Evolutionary conservation across 345 rosid genomes (phyloP).

Genomic region (Trapa bicornis): DNA sequence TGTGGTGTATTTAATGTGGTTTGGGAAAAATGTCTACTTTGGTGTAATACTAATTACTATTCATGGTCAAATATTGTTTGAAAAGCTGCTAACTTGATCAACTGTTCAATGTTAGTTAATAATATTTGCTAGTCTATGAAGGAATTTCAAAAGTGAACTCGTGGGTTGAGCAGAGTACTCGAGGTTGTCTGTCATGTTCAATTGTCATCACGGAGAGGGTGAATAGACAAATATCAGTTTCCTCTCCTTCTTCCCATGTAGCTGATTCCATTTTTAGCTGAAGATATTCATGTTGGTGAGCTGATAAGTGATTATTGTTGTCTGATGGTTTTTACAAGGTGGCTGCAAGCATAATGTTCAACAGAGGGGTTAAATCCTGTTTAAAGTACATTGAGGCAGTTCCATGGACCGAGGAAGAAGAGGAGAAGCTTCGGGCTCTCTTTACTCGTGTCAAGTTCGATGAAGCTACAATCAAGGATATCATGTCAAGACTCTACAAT

Average conservation of each 20-base stretch:
- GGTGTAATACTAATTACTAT: too few species aligned
- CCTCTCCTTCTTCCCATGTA: not conserved
- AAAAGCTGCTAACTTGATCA: too few species aligned
- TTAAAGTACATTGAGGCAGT: constrained; percentile 80
- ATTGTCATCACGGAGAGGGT: too few species aligned
- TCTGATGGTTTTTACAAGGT: constrained; percentile 28
- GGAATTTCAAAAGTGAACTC: not conserved
- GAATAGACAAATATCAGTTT: too few species aligned
- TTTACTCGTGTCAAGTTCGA: constrained; percentile 47
- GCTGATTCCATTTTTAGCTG: not conserved
- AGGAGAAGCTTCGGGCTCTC: constrained; percentile 60
- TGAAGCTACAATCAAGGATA: constrained; percentile 40
- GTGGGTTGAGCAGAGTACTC: not conserved
- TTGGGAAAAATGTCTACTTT: not conserved
- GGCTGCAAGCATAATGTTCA: constrained; percentile 58
- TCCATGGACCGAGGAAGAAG: constrained; percentile 98
- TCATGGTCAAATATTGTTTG: not conserved
- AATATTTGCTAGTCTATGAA: too few species aligned
- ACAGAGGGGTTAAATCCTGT: constrained; percentile 52
- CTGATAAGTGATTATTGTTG: not conserved
- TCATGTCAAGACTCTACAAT: constrained; percentile 46
- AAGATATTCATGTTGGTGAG: not conserved
- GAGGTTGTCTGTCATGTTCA: not conserved
- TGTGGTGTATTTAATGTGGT: not conserved
- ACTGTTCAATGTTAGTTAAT: too few species aligned